Conservation (phyloP, 306 rosid genomes). For the Hippophae tibetana region DNA sequence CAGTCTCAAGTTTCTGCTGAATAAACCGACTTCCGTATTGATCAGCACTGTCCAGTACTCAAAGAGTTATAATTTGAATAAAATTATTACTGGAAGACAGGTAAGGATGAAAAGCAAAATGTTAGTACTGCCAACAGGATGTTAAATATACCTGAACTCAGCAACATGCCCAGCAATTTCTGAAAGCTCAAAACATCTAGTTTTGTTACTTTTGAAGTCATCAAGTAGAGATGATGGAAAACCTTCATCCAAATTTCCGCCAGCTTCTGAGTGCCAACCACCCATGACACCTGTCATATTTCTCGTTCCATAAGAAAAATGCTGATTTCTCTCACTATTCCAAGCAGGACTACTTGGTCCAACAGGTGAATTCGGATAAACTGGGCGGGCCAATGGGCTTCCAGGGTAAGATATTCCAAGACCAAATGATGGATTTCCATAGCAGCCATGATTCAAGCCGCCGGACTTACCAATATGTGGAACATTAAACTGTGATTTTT, state of each 20-base stretch:
- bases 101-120: not conserved
- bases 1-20: constrained; percentile 91
- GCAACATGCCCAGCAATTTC: constrained; percentile 66
- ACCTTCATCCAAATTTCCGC: constrained; percentile 59
- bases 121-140: not conserved
- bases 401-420: constrained; percentile 75
- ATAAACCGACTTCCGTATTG: constrained; percentile 94
- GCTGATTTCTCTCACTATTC: constrained; percentile 59
- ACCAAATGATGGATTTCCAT: constrained; percentile 66
- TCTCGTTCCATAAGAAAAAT: constrained; percentile 78
- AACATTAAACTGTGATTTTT: constrained; percentile 58
- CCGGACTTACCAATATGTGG: constrained; percentile 61
- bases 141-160: constrained; percentile 58
- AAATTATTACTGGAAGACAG: not conserved
- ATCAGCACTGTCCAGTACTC: constrained; percentile 50
- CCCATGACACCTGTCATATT: constrained; percentile 56
- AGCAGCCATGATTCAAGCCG: constrained; percentile 63
- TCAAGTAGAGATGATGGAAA: constrained; percentile 75
- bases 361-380: constrained; percentile 58
- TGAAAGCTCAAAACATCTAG: constrained; percentile 72
- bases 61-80: constrained; percentile 2
- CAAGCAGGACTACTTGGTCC: constrained; percentile 81
- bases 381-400: constrained; percentile 63
- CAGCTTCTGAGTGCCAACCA: constrained; percentile 67
- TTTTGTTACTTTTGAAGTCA: constrained; percentile 82